Evolutionary conservation across 805 yeast genomes (phyloP).

Genomic region (Metschnikowia kunwiensis): DNA sequence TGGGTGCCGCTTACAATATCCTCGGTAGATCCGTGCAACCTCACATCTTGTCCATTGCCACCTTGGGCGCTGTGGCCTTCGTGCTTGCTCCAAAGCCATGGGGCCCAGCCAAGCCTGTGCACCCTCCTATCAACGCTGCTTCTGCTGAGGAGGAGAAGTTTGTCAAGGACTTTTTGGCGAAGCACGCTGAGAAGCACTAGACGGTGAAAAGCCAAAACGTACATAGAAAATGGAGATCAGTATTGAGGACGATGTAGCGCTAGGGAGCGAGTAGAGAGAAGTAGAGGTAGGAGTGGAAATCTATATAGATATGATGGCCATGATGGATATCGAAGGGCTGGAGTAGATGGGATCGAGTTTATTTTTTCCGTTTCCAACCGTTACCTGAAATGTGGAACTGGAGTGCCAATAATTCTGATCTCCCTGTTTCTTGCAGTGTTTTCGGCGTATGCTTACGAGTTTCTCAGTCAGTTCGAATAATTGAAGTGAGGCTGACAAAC

Average conservation of each 20-base stretch:
- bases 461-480: too few relatives aligned
- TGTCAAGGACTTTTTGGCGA: constrained; percentile 64
- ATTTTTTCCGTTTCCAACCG: too few relatives aligned
- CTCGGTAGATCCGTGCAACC: constrained; percentile 83
- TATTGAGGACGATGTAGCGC: neutral
- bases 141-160: constrained; percentile 89
- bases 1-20: constrained; percentile 84
- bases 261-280: too few relatives aligned
- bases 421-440: too few relatives aligned
- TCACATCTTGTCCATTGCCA: constrained; percentile 78
- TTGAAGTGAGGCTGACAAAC: too few relatives aligned
- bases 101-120: constrained; percentile 56
- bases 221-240: constrained; percentile 8
- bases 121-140: constrained; percentile 69
- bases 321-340: too few relatives aligned
- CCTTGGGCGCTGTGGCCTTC: constrained; percentile 66
- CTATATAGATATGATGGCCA: too few relatives aligned
- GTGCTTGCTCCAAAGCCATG: constrained; percentile 73
- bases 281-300: too few relatives aligned
- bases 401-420: too few relatives aligned
- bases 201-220: constrained; percentile 4
- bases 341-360: too few relatives aligned
- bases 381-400: too few relatives aligned
- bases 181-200: constrained; percentile 30
- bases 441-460: too few relatives aligned